Conservation (phyloP, 2,329 filamentous ascomycete species). For the Alternaria hordeiaustralica region DNA sequence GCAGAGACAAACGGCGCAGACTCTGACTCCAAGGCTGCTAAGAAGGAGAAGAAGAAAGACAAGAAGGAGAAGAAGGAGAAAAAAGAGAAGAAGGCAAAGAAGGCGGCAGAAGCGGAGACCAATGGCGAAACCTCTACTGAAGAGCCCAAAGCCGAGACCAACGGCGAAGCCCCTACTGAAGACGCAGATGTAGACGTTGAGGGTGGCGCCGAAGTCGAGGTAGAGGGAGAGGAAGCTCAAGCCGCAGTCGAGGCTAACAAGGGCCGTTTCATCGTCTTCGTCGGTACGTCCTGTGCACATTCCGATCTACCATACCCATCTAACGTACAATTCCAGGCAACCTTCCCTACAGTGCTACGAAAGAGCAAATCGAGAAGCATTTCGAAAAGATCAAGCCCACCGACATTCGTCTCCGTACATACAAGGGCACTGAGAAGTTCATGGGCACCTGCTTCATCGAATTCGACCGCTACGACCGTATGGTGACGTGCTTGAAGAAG, state of each 20-base stretch:
- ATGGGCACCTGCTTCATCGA: constrained; percentile 69
- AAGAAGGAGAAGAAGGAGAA: constrained; percentile 40
- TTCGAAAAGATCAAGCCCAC: constrained; percentile 77
- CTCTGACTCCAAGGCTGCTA: constrained; percentile 23
- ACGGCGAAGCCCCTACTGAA: constrained; percentile 19
- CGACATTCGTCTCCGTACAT: constrained; percentile 64
- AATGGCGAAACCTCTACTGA: constrained; percentile 21
- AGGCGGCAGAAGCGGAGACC: constrained; percentile 21
- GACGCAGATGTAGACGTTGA: constrained; percentile 25
- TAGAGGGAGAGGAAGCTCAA: constrained; percentile 19
- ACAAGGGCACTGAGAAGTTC: constrained; percentile 47
- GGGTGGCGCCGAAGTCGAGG: constrained; percentile 24
- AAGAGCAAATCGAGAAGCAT: constrained; percentile 72
- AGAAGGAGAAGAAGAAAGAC: constrained; percentile 31
- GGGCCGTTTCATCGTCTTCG: constrained; percentile 77
- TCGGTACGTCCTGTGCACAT: constrained; percentile 58
- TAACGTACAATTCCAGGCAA: constrained; percentile 65
- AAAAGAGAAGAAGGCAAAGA: constrained; percentile 39
- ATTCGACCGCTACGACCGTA: constrained; percentile 83
- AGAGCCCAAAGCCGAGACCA: constrained; percentile 20
- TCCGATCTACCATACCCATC: neutral
- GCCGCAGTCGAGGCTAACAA: constrained; percentile 41
- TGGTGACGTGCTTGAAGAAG: constrained; percentile 90
- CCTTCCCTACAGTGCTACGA: constrained; percentile 83
- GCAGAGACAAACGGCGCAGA: constrained; percentile 20